Base-by-base conservation (phyloP, 257 asterid species). In the Paulownia fortunei region DNA sequence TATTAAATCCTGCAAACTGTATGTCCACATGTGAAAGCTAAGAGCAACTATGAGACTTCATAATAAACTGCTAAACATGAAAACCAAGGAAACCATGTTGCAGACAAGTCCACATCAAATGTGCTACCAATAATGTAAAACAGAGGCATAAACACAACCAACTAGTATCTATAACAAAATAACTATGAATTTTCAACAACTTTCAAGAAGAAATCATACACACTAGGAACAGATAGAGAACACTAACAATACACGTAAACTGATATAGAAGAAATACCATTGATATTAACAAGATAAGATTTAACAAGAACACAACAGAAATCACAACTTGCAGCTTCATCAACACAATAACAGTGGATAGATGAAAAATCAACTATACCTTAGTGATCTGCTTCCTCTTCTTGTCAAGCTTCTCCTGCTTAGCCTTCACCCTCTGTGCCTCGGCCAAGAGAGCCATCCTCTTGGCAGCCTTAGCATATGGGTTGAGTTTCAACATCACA, bases 371-470 rank as follows among this genome's bases (percentile, higher is more conserved):
- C 5, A 47, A 19, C 11, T 46, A 61, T 87, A 92, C 97, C 96
- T 92, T 87, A 0, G 94, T 72, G 69, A 89, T 82, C 19, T 78
- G 89, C 15, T 83, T 69, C 80, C 96, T 90, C 82, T 90, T 90
- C 89, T 85, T 85, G 0, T 79, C 84, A 0, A 89, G 89, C 82
- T 87, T 89, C 80, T 89, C 92, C 78, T 83, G 58, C 84, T 90
- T 90, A 8, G 90, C 87, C 83, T 92, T 90, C 1, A 87, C 88
- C 19, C 96, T 86, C 69, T 87, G 88, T 0, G 88, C 90, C 79
- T 92, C 97, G 0, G 97, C 91, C 82, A 92, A 74, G 2, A 92
- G 85, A 0, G 94, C 60, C 96, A 90, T 90, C 86, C 97, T 87
- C 87, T 81, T 89, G 0, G 90, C 92, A 44, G 97, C 87, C 86